phyloP scores from a whole-genome alignment of 768 basidiomycete species.

The Agaricus subrufescens region DNA sequence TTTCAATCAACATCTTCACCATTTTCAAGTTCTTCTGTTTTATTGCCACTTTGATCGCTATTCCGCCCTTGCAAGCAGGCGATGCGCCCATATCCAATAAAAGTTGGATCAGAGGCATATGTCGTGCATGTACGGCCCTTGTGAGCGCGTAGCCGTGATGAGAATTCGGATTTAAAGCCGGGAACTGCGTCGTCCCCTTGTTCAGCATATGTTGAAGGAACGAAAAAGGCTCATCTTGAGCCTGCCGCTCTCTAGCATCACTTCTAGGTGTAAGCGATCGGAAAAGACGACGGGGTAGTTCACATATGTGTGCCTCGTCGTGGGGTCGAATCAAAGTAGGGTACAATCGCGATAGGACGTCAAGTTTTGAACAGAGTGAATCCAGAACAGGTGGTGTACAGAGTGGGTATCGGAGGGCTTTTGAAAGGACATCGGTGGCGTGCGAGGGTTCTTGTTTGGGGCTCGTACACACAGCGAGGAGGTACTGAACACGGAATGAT shows the following conservation, averaged over 20 bases:
- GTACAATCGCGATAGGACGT: conserved; percentile 29
- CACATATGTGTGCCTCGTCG: conserved; percentile 20
- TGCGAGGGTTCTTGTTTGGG: conserved; percentile 15
- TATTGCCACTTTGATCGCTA: conserved; percentile 78
- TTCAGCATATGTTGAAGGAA: conserved; percentile 56
- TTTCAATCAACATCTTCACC: conserved; percentile 65
- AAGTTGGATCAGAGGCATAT: conserved; percentile 61
- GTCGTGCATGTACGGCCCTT: conserved; percentile 66
- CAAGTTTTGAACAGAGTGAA: conserved; percentile 20
- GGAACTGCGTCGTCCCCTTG: conserved; percentile 24
- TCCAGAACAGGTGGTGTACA: conserved; percentile 47
- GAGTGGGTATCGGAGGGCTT: conserved; percentile 53
- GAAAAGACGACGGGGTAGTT: conserved; percentile 69
- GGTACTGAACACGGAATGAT: conserved; percentile 63
- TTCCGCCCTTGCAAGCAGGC: conserved; percentile 51
- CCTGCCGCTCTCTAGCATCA: conserved; percentile 32
- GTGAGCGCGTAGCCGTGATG: conserved; percentile 80
- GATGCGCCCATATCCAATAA: conserved; percentile 72
- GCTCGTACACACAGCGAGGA: conserved; percentile 32
- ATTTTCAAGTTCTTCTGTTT: conserved; percentile 59
- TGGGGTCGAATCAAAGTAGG: conserved; percentile 5
- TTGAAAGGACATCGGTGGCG: conserved; percentile 33
- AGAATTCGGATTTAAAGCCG: conserved; percentile 52
- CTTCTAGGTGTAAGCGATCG: conserved; percentile 35
- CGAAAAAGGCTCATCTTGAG: conserved; percentile 54